Base-by-base conservation (phyloP, 495 filamentous ascomycete species). In the Lophiotrema nucula region DNA sequence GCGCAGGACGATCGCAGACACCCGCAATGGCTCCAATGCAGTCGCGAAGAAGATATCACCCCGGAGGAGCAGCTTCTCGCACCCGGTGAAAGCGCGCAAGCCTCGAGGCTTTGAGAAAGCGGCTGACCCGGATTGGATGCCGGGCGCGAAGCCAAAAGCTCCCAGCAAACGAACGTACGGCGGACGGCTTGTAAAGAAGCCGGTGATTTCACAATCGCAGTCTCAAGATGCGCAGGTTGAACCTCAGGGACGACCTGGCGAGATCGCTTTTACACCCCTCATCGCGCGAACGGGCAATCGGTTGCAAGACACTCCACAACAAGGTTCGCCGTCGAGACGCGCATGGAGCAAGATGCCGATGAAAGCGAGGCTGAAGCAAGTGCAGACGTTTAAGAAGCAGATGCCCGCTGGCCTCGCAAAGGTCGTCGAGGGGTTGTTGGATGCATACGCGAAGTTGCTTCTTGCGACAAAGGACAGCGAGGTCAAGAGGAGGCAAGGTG, bases 121-220 rank as follows among this genome's bases (percentile, higher is more conserved):
- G 18, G n/a, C 15, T 19, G 64, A 67, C 47, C 64, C 64, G 16
- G 64, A 67, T 25, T 67, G 64, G 64, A 47, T 47, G 25, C 59
- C 64, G 4, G 50, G 19, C 21, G 25, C 53, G 18, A 54, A 45
- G 28, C 44, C 47, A 15, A 25, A 8, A 16, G 42, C 45, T 8
- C 24, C 26, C 3, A 39, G 8, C 28, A 62, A 52, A 16, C 39
- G 46, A 24, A 62, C 54, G 16, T 67, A 67, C 26, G 42, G 59
- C 10, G 59, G 53, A 35, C 42, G 59, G 18, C 23, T 16, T 6
- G 37, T 23, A 16, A 56, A 60, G 33, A 47, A 23, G n/a, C 13
- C 44, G 21, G 48, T 18, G 2, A 11, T 24, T 22, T 12, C 16
- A 52, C 49, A 49, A 27, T n/a, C n/a, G n/a, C n/a, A 35, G 31